phyloP scores from a whole-genome alignment of 2,329 filamentous ascomycete genomes.

The Trichoderma sp. region DNA sequence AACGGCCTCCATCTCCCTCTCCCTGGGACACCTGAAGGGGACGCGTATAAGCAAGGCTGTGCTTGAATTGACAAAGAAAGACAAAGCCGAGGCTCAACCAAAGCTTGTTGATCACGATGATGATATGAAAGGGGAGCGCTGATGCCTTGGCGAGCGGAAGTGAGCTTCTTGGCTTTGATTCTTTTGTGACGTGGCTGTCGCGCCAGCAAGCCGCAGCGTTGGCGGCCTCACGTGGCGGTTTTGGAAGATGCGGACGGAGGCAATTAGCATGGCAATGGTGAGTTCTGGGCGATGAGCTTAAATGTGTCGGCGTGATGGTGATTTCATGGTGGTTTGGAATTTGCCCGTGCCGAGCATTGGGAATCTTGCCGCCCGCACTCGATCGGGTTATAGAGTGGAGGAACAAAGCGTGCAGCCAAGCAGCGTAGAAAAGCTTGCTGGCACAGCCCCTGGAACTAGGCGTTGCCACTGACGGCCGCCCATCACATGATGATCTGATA shows the following conservation, averaged over 20 bases:
- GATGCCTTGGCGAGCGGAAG: neutral
- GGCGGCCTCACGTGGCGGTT: constrained; percentile 18
- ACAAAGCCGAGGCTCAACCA: neutral
- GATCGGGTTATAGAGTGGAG: neutral
- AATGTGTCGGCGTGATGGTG: neutral
- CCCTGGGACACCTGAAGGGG: neutral
- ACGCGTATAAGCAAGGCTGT: constrained; percentile 12
- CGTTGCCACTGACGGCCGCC: constrained; percentile 14
- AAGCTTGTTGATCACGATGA: neutral
- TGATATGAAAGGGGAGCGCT: neutral
- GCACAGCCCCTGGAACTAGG: constrained; percentile 15
- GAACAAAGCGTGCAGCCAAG: no score
- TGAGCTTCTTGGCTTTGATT: neutral
- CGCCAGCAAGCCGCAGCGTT: neutral
- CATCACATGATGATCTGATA: constrained; percentile 16
- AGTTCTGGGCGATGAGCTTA: neutral
- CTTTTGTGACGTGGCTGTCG: neutral
- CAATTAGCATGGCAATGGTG: neutral
- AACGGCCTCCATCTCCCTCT: neutral
- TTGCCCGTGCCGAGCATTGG: neutral
- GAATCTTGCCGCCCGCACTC: neutral
- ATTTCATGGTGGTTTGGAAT: neutral
- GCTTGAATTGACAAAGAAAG: neutral
- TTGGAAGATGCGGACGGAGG: neutral
- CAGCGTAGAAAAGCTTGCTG: constrained; percentile 2